These are phyloP conservation scores for Daedaleopsis nitida DNA, from an alignment of 768 basidiomycete species.

Conservation along the genomic window DNA sequence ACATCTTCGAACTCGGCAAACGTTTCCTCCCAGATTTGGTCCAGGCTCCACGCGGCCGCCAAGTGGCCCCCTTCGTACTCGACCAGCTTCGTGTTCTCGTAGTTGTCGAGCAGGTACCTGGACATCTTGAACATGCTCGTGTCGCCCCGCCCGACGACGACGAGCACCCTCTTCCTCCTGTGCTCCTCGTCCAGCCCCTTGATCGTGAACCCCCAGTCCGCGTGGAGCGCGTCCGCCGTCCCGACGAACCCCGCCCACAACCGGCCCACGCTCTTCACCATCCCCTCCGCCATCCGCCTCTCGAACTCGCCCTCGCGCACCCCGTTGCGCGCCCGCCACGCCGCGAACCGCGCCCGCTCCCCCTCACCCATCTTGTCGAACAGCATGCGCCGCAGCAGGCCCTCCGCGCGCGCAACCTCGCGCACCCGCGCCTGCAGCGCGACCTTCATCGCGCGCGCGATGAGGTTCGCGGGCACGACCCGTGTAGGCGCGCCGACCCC, in stretches of 20 bases:
- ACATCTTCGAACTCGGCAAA: constrained; percentile 1
- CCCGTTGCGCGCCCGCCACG: constrained; percentile 45
- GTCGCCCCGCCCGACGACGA: constrained; percentile 48
- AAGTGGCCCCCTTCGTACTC: constrained; percentile 52
- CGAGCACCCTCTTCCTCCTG: constrained; percentile 44
- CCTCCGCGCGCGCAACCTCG: constrained; percentile 42
- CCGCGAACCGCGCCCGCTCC: constrained; percentile 34
- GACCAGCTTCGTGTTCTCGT: constrained; percentile 45
- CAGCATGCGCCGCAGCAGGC: constrained; percentile 38
- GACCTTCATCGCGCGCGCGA: constrained; percentile 36
- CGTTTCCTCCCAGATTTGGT: constrained; percentile 45
- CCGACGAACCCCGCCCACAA: constrained; percentile 57
- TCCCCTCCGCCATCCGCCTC: constrained; percentile 41
- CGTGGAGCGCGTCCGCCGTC: constrained; percentile 42
- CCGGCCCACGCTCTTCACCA: constrained; percentile 47
- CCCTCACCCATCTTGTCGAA: constrained; percentile 44
- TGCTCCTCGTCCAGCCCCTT: constrained; percentile 47
- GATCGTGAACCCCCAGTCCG: constrained; percentile 52
- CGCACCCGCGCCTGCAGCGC: constrained; percentile 39
- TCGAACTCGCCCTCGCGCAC: constrained; percentile 47
- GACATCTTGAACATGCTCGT: constrained; percentile 33
- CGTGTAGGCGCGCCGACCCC: constrained; percentile 46
- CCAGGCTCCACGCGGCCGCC: constrained; percentile 44
- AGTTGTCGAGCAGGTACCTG: constrained; percentile 48
- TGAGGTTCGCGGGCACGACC: constrained; percentile 42